These are phyloP conservation scores for Funneliformis geosporum DNA, from an alignment of 192 early-diverging fungal genomes.

Conservation along the genomic window DNA sequence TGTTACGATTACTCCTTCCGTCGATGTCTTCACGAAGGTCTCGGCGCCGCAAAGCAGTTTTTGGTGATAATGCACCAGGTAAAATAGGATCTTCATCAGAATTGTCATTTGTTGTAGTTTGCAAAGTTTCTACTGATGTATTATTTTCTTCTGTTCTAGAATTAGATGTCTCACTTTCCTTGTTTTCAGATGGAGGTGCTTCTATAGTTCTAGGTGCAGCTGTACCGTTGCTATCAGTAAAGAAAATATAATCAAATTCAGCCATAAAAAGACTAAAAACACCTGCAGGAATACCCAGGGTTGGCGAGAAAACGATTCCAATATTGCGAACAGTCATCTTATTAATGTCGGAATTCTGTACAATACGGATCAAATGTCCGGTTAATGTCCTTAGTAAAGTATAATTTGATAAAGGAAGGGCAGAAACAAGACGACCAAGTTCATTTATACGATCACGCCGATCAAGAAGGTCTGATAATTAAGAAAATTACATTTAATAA, in stretches of 20 bases:
- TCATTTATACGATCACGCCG: conserved; percentile 80
- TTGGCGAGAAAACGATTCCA: conserved; percentile 95
- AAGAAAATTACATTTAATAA: neutral
- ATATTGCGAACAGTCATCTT: conserved; percentile 96
- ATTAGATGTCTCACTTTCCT: neutral
- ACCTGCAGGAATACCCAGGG: conserved; percentile 88
- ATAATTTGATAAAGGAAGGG: conserved; percentile 87
- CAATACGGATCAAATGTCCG: conserved; percentile 88
- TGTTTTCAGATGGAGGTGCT: neutral
- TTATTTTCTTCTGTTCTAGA: neutral
- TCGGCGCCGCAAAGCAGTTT: neutral
- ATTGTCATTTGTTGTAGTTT: neutral
- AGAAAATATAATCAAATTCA: conserved; percentile 86
- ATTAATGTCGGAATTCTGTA: conserved; percentile 80
- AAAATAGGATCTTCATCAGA: neutral
- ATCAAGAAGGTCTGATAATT: conserved; percentile 67
- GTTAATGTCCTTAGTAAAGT: conserved; percentile 83
- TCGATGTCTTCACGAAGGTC: conserved; percentile 32
- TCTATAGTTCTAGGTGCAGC: conserved; percentile 31
- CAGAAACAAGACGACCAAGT: conserved; percentile 75
- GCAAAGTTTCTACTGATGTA: neutral
- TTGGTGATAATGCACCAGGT: conserved; percentile 10
- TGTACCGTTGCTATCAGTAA: conserved; percentile 66
- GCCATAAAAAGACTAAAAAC: conserved; percentile 92
- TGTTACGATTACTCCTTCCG: conserved; percentile 49